Evolutionary conservation across 140 eudicot species (phyloP).

Genomic region (Flaveria floridana): DNA sequence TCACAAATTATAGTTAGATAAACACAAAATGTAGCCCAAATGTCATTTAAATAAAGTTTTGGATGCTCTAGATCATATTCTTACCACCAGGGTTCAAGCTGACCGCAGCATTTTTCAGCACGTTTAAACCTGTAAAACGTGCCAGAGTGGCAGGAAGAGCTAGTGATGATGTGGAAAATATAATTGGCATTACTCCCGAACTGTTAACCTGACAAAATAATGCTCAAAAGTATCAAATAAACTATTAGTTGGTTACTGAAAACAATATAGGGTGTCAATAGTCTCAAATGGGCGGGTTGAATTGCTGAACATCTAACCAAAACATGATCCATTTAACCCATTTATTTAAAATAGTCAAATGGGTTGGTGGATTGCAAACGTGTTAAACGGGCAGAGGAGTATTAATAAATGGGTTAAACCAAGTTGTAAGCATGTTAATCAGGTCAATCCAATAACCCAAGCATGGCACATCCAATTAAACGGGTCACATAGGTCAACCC

Average conservation of each 20-base stretch:
- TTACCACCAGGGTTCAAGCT: slow-evolving; percentile 94
- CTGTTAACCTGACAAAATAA: slow-evolving; percentile 74
- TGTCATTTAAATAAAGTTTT: background rate
- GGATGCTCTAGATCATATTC: slow-evolving; percentile 16
- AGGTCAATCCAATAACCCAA: background rate
- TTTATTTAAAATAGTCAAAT: background rate
- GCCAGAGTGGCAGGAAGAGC: slow-evolving; percentile 98
- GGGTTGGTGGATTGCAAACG: background rate
- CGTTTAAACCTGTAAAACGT: slow-evolving; percentile 85
- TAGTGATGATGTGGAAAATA: slow-evolving; percentile 91
- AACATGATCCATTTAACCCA: background rate
- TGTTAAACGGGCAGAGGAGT: background rate
- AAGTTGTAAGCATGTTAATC: background rate
- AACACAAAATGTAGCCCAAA: background rate
- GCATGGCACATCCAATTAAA: background rate
- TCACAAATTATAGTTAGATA: slow-evolving; percentile 17
- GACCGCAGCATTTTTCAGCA: slow-evolving; percentile 74
- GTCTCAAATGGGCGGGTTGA: background rate
- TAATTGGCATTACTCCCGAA: slow-evolving; percentile 99
- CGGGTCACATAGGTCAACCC: background rate
- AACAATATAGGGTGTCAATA: background rate
- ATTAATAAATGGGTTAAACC: background rate
- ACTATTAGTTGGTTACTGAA: background rate
- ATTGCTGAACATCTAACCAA: background rate
- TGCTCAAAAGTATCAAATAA: slow-evolving; percentile 13